Evolutionary conservation across 305 asterid species (phyloP).

Genomic region (Solanum aculeatissimum): DNA sequence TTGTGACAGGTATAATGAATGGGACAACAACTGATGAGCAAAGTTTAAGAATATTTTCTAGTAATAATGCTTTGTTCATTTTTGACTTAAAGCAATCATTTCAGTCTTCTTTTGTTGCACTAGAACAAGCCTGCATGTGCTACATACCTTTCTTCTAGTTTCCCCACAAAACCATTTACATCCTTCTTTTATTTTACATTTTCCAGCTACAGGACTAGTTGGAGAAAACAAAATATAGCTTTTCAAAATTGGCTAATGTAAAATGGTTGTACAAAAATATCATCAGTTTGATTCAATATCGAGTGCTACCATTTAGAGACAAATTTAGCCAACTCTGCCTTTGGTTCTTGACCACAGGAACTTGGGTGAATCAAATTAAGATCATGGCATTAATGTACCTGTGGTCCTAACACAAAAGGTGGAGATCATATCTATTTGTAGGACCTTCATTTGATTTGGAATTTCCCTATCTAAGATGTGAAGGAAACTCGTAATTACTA

Average conservation of each 20-base stretch:
- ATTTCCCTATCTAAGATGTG: background rate
- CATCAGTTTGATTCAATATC: background rate
- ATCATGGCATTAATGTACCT: background rate
- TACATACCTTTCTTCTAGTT: background rate
- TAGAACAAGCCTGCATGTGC: background rate
- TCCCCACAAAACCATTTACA: background rate
- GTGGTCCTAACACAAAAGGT: background rate
- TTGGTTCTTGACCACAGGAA: background rate
- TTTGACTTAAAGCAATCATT: slow-evolving; percentile 2
- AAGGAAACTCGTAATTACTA: background rate
- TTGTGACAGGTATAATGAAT: background rate
- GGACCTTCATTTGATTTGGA: background rate
- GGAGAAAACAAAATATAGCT: background rate
- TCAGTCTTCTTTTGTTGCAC: background rate
- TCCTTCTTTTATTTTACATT: background rate
- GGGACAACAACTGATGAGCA: slow-evolving; percentile 1
- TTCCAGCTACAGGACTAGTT: background rate
- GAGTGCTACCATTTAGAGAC: background rate
- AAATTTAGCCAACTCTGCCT: background rate
- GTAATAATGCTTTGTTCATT: background rate
- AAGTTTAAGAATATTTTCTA: background rate
- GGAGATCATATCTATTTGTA: background rate
- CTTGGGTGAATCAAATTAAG: background rate
- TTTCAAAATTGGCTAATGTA: background rate
- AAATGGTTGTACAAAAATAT: background rate